Base-by-base conservation (phyloP, 345 rosid species). In the Pistacia atlantica region DNA sequence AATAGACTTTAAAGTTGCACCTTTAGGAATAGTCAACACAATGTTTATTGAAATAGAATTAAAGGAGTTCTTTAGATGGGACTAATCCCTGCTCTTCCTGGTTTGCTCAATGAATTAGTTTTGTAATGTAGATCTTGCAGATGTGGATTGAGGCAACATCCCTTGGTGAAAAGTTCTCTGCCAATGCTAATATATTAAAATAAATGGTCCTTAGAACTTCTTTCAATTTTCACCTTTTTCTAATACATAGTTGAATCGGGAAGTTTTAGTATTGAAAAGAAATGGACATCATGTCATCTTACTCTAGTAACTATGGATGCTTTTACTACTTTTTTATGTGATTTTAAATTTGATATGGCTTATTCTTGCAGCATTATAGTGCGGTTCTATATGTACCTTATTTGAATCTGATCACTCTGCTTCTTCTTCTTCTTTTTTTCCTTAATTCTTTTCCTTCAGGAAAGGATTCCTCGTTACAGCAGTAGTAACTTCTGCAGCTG, bases 391-490 rank as follows among this genome's bases (percentile, higher is more conserved):
- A 33, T 71, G 8, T 42, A 42, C 46, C 46, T 42, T 62, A 18
- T 51, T 65, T 49, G 69, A 25, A 25, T 25, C 60, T 51, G 35
- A 51, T 63, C 13, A 49, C 7, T 63, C 51, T 49, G n/a, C 49
- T 33, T 73, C 45, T 25, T 13, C 20, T 28, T 60, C 62, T 65
- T 72, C 14, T 46, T 31, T 56, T n/a, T 57, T 68, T 60, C 63
- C 49, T 33, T 45, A 13, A 58, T 52, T 84, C 63, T 77, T 2
- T 56, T 64, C 35, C 45, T 80, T 63, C 90, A 95, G 97, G 94
- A 93, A 81, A 78, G 98, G 98, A 64, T 95, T 95, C 84, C 78
- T 95, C 77, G 83, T 90, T 71, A 91, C 98, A 55, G 98, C 97
- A 7, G 45, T 87, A 64, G 87, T 93, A 69, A 95, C 98, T 60